phyloP scores from a whole-genome alignment of 768 basidiomycete species.

The Tubosaeta brunneosetosa region DNA sequence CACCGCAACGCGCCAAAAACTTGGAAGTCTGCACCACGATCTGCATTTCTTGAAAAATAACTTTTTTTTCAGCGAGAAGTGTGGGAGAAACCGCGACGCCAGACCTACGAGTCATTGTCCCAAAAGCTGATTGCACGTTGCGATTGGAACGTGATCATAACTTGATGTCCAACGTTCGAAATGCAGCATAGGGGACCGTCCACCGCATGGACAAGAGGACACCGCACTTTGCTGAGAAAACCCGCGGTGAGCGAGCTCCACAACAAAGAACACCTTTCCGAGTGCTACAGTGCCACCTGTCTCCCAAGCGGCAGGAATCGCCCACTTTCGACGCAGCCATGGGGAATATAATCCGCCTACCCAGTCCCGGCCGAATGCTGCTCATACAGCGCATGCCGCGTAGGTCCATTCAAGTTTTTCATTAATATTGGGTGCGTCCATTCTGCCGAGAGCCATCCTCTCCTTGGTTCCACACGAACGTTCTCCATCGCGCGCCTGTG shows the following conservation, averaged over 20 bases:
- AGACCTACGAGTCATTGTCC: neutral
- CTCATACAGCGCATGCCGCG: neutral
- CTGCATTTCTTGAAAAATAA: neutral
- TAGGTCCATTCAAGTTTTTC: neutral
- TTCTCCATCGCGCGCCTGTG: neutral
- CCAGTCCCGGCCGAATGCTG: neutral
- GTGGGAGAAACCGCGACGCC: neutral
- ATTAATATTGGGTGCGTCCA: neutral
- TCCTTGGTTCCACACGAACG: neutral
- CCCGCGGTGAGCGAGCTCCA: neutral
- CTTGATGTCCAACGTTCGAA: neutral
- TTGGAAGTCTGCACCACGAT: neutral
- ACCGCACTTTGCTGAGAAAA: neutral
- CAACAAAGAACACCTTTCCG: neutral
- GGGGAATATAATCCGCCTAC: neutral
- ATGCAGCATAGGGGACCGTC: neutral
- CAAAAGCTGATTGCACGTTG: neutral
- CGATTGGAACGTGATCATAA: neutral
- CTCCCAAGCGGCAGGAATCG: neutral
- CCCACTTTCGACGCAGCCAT: neutral
- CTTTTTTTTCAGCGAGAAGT: neutral
- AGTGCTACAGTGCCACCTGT: neutral
- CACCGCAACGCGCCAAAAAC: neutral
- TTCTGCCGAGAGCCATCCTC: neutral
- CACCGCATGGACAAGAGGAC: neutral